phyloP scores from a whole-genome alignment of 495 filamentous ascomycete genomes.

The Aspergillus bridgeri region DNA sequence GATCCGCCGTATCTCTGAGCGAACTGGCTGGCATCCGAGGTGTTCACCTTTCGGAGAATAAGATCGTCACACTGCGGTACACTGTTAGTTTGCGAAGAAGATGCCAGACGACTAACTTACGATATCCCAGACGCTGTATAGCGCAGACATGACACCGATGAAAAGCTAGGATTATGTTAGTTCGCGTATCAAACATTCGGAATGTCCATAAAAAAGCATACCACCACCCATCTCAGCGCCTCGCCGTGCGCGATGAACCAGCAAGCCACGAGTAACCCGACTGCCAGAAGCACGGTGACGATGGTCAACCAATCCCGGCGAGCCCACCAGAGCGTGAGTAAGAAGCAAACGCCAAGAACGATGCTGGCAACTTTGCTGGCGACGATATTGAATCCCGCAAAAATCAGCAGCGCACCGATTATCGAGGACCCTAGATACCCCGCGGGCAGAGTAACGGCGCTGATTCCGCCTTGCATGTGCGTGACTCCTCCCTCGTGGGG shows the following conservation, averaged over 20 bases:
- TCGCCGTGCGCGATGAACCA: conserved; percentile 79
- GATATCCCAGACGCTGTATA: conserved; percentile 85
- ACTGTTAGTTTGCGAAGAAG: conserved; percentile 1
- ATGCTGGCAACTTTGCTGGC: conserved; percentile 75
- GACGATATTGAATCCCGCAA: conserved; percentile 77
- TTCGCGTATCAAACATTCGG: neutral
- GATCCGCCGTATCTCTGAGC: conserved; percentile 74
- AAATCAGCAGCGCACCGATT: conserved; percentile 73
- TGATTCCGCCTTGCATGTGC: conserved; percentile 73
- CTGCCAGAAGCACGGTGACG: conserved; percentile 61
- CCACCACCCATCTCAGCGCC: conserved; percentile 68
- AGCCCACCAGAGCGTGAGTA: conserved; percentile 78
- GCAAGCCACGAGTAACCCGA: conserved; percentile 67
- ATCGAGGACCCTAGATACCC: conserved; percentile 74
- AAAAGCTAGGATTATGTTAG: conserved; percentile 47
- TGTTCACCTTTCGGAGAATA: conserved; percentile 79
- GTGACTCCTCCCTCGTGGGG: conserved; percentile 72
- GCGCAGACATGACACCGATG: conserved; percentile 73
- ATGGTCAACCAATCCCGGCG: conserved; percentile 74
- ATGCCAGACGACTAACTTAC: conserved; percentile 39
- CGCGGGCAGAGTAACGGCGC: conserved; percentile 68
- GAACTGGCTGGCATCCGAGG: conserved; percentile 77
- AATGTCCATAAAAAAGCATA: conserved; percentile 24
- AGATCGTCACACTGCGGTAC: conserved; percentile 65
- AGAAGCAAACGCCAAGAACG: conserved; percentile 65